phyloP scores from a whole-genome alignment of 345 rosid species.

The Combretum micranthum region DNA sequence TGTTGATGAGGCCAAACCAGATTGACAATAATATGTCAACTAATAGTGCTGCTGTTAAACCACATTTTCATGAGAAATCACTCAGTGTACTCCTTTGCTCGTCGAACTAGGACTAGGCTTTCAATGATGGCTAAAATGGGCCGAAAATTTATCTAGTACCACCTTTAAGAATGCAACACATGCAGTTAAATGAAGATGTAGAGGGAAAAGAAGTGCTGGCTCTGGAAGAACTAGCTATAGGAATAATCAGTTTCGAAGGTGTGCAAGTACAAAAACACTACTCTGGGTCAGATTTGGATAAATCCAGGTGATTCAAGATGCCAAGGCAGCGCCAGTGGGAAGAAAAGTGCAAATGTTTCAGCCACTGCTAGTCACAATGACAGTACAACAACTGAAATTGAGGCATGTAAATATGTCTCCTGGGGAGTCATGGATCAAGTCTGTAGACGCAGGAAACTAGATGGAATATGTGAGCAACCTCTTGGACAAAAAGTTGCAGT shows the following conservation, averaged over 20 bases:
- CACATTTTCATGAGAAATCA: constrained; percentile 5
- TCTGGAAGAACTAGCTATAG: constrained; percentile 8
- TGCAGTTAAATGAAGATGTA: constrained; percentile 5
- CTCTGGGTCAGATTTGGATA: constrained; percentile 3
- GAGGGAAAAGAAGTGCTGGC: constrained; percentile 8
- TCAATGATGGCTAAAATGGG: constrained; percentile 18
- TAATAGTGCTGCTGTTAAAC: constrained; percentile 7
- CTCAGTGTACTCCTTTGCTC: constrained; percentile 28
- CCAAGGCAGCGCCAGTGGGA: too few species aligned
- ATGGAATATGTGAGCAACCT: neutral
- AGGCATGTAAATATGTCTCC: neutral
- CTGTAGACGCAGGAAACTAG: neutral
- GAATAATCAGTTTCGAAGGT: constrained; percentile 8
- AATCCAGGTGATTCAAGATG: neutral
- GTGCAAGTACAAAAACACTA: too few species aligned
- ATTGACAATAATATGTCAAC: constrained; percentile 14
- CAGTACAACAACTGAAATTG: too few species aligned
- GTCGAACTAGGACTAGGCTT: constrained; percentile 36
- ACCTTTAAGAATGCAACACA: constrained; percentile 10
- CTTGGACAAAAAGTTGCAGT: constrained; percentile 12
- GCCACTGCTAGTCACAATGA: too few species aligned
- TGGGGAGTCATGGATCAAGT: too few species aligned
- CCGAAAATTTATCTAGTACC: constrained; percentile 12
- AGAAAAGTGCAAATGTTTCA: too few species aligned
- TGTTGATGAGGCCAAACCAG: constrained; percentile 10